Conservation (phyloP, 2,329 filamentous ascomycete genomes). For the Fusarium miscanthi region DNA sequence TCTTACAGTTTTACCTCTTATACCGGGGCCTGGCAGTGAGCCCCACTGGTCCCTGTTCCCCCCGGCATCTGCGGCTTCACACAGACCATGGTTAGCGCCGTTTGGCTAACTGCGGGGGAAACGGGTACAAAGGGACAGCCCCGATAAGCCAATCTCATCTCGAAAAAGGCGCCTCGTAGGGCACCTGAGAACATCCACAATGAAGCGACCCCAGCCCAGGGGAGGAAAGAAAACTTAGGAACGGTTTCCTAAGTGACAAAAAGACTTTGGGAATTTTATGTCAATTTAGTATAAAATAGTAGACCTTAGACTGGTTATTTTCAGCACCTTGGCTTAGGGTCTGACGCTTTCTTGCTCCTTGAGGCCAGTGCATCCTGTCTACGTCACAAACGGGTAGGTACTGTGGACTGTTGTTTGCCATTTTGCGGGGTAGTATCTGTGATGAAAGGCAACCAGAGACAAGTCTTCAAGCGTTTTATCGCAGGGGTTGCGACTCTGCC, state of each 20-base stretch:
- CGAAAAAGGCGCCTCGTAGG: slow-evolving; percentile 20
- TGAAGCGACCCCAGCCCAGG: slow-evolving; percentile 3
- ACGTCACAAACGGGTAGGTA: slow-evolving; percentile 35
- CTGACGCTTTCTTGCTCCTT: too few species aligned
- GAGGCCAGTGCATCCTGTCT: slow-evolving; percentile 4
- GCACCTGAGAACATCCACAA: slow-evolving; percentile 14
- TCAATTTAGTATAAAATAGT: too few species aligned
- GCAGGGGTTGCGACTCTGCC: slow-evolving; percentile 14
- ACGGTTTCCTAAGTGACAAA: too few species aligned
- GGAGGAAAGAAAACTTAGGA: too few species aligned
- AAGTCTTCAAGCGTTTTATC: slow-evolving; percentile 20
- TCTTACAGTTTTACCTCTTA: neutral
- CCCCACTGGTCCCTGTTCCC: slow-evolving; percentile 13
- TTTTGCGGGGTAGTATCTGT: slow-evolving; percentile 39
- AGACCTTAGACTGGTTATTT: too few species aligned
- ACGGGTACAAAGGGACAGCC: slow-evolving; percentile 28
- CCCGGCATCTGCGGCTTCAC: slow-evolving; percentile 28
- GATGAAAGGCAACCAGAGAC: slow-evolving; percentile 2
- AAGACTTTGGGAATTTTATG: too few species aligned
- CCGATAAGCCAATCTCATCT: slow-evolving; percentile 28
- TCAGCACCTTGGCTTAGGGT: too few species aligned
- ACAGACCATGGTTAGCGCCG: slow-evolving; percentile 19
- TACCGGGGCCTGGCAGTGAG: slow-evolving; percentile 15
- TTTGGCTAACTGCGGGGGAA: slow-evolving; percentile 25
- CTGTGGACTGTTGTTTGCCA: slow-evolving; percentile 6